phyloP scores from a whole-genome alignment of 805 yeast species.

The Saccharomyces cerevisiae region DNA sequence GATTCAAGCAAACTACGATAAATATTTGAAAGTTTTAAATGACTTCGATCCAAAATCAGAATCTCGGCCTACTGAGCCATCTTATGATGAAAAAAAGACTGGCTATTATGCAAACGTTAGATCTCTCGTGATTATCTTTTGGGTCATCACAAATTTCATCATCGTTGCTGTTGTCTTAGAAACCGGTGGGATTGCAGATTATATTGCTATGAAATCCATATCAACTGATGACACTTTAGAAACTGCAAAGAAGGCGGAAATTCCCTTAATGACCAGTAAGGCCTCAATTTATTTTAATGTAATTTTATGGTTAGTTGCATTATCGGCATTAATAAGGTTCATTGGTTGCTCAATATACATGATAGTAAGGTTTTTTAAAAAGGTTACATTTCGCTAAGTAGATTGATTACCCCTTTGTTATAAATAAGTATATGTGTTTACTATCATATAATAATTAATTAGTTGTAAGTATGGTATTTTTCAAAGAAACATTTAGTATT shows the following conservation, averaged over 20 bases:
- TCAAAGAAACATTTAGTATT: neutral
- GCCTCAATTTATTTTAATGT: slow-evolving; percentile 69
- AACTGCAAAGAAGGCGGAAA: slow-evolving; percentile 4
- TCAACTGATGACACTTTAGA: slow-evolving; percentile 9
- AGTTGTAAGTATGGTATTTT: neutral
- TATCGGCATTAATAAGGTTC: slow-evolving; percentile 76
- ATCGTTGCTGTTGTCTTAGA: slow-evolving; percentile 77
- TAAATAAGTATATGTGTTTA: neutral
- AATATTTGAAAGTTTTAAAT: slow-evolving; percentile 52
- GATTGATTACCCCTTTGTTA: neutral
- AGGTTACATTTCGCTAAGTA: slow-evolving; percentile 6
- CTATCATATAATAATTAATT: neutral
- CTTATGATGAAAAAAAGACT: slow-evolving; percentile 49
- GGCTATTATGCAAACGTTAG: slow-evolving; percentile 87
- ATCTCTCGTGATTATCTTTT: slow-evolving; percentile 76
- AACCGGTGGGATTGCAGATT: slow-evolving; percentile 64
- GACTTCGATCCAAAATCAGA: slow-evolving; percentile 29
- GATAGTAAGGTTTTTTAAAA: slow-evolving; percentile 28
- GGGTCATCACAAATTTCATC: slow-evolving; percentile 83
- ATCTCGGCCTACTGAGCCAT: slow-evolving; percentile 28
- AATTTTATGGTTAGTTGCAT: slow-evolving; percentile 88
- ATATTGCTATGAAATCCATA: slow-evolving; percentile 17
- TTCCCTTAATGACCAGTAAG: slow-evolving; percentile 32
- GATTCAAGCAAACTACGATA: slow-evolving; percentile 64
- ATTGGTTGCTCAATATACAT: slow-evolving; percentile 63